A percentile compares a stretch with the other conserved stretches of the same genome.
phyloP scores from a whole-genome alignment of 208 protist species.

The Leishmania martiniquensis region DNA sequence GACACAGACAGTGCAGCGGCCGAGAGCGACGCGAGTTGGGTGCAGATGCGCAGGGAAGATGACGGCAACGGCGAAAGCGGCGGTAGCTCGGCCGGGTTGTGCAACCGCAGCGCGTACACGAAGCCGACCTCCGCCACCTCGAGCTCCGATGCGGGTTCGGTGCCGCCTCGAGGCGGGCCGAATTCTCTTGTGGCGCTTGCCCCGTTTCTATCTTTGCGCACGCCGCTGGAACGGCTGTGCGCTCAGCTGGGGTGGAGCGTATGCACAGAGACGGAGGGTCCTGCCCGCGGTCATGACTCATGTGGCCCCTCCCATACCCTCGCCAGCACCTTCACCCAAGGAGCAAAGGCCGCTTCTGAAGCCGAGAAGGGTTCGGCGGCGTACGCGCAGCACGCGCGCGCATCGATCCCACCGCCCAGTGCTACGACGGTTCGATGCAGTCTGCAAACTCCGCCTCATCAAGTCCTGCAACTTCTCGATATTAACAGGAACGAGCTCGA shows the following conservation, averaged over 20 bases:
- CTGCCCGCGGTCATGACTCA: neutral
- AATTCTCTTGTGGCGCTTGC: neutral
- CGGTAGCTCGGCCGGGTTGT: neutral
- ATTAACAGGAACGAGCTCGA: slow-evolving; percentile 10
- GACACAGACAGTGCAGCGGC: neutral
- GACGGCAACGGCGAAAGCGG: neutral
- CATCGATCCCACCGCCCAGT: slow-evolving; percentile 13
- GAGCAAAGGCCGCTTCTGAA: neutral
- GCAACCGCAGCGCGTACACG: neutral
- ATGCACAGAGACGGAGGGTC: neutral
- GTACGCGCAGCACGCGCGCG: slow-evolving; percentile 10
- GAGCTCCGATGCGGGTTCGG: neutral
- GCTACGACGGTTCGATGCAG: slow-evolving; percentile 12
- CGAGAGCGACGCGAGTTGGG: neutral
- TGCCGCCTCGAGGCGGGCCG: neutral
- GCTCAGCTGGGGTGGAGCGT: neutral
- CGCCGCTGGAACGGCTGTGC: neutral
- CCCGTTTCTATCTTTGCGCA: neutral
- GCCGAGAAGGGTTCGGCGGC: neutral
- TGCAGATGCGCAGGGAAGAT: neutral
- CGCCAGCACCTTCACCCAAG: neutral
- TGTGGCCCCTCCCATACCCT: neutral
- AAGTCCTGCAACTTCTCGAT: slow-evolving; percentile 19
- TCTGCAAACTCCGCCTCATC: neutral
- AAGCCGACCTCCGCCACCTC: neutral